A percentile compares a stretch with the other conserved stretches of the same genome.
These are phyloP conservation scores for Starmerella gropengiesseri DNA, from an alignment of 805 yeast genomes.

Conservation along the genomic window DNA sequence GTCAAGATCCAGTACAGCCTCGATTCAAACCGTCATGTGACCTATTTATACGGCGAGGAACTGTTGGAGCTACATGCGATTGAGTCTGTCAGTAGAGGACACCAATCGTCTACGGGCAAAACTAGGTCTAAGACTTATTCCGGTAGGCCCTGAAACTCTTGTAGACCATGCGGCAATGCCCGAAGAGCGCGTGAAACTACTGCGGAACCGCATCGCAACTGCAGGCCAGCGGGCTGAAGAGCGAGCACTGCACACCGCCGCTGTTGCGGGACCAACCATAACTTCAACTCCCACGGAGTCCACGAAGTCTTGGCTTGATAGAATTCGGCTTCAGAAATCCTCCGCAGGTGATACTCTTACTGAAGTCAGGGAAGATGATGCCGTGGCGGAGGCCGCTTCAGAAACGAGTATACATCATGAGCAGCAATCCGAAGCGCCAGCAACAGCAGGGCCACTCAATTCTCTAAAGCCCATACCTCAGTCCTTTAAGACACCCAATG, in stretches of 20 bases:
- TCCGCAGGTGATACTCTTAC: no score
- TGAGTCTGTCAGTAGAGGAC: constrained; percentile 37
- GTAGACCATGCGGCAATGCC: constrained; percentile 30
- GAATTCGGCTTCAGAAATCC: no score
- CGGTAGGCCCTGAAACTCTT: constrained; percentile 27
- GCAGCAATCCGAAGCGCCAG: no score
- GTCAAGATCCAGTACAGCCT: no score
- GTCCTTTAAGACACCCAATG: no score
- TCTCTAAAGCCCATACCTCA: no score
- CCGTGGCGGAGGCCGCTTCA: no score
- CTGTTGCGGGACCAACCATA: not conserved
- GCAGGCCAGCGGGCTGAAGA: constrained; percentile 1
- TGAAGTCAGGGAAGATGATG: no score
- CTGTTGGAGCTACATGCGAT: constrained; percentile 15
- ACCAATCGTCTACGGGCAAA: constrained; percentile 44
- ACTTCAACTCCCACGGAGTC: not conserved
- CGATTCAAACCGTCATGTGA: no score
- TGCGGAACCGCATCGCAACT: constrained; percentile 26
- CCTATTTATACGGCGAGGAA: not conserved
- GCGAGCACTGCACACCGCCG: not conserved
- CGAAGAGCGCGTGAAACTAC: constrained; percentile 21
- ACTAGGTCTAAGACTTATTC: constrained; percentile 46
- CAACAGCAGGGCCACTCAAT: no score
- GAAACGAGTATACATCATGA: no score
- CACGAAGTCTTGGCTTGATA: not conserved